Base-by-base conservation (phyloP, 2,329 filamentous ascomycete genomes). In the Neonectria punicea region DNA sequence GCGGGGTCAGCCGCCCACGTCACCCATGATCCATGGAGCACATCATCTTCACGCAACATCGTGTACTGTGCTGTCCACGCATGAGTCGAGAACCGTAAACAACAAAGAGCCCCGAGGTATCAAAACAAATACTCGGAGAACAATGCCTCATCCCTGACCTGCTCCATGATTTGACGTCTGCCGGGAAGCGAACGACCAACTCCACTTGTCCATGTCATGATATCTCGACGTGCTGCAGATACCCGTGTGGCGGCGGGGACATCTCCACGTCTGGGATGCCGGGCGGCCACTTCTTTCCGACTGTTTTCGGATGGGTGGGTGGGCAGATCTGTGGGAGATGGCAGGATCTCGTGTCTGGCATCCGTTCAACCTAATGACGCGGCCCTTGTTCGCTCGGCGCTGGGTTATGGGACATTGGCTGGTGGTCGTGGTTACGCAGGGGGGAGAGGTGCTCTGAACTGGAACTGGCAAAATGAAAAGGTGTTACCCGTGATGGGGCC, bases 1-100 rank as follows among this genome's bases (percentile, higher is more conserved):
- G 28, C 20, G 53, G 39, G 61, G 58, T 50, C 61, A 28, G 58
- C 54, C 32, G n/a, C 30, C 59, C 36, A 44, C 39, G 34, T 50
- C 50, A 63, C 56, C 55, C 55, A 55, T 51, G 25, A 59, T 55
- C 55, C 55, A 59, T 59, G 44, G 18, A 55, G 61, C 50, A 44
- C 50, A 55, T 59, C 55, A 50, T 14, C 46, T 32, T 50, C 16
- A 7, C n/a, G 28, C 28, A 20, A 34, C n/a, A 11, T 3, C 49
- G 14, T 18, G 16, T 34, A 34, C 10, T 63, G 50, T 58, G 34
- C 11, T 63, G 61, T 53, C 41, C 25, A 22, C 25, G 55, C 36
- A 41, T 55, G 54, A 36, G 22, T 30, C 20, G 16, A 47, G 30
- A 53, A 53, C 36, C 2, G 25, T 9, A 44, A 41, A 46, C 22